Evolutionary conservation across 768 basidiomycete species (phyloP).

Genomic region (Leccinum longicurvipes): DNA sequence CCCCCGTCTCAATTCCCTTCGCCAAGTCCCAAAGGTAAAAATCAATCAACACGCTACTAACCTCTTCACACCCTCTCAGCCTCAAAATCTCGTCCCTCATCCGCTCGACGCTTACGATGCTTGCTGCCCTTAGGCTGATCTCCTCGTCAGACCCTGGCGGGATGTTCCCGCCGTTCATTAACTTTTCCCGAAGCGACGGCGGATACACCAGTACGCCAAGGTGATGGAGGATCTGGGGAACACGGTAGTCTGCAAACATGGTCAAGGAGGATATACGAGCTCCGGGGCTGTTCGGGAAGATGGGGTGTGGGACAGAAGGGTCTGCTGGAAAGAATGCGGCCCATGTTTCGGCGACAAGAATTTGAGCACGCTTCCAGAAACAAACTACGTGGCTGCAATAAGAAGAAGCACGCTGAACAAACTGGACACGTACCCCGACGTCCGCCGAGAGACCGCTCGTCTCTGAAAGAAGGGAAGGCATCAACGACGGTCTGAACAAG

Average conservation of each 20-base stretch:
- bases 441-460: conserved; percentile 58
- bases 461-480: conserved; percentile 73
- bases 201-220: conserved; percentile 75
- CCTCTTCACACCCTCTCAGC: conserved; percentile 19
- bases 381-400: conserved; percentile 44
- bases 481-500: conserved; percentile 70
- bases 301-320: conserved; percentile 51
- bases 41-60: conserved; percentile 83
- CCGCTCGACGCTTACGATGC: conserved; percentile 75
- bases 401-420: not conserved
- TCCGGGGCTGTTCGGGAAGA: conserved; percentile 60
- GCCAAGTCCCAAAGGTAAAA: conserved; percentile 91
- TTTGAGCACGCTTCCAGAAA: conserved; percentile 91
- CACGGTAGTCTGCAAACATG: conserved; percentile 94
- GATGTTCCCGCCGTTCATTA: conserved; percentile 45
- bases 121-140: conserved; percentile 74
- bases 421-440: conserved; percentile 46
- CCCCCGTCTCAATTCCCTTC: conserved; percentile 65
- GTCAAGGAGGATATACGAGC: conserved; percentile 69
- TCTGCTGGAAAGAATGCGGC: conserved; percentile 79
- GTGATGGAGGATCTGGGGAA: conserved; percentile 88
- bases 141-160: conserved; percentile 64
- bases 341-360: conserved; percentile 89
- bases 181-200: conserved; percentile 47
- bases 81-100: conserved; percentile 57